Conservation (phyloP, 306 rosid species). For the Amphicarpaea edgeworthii region DNA sequence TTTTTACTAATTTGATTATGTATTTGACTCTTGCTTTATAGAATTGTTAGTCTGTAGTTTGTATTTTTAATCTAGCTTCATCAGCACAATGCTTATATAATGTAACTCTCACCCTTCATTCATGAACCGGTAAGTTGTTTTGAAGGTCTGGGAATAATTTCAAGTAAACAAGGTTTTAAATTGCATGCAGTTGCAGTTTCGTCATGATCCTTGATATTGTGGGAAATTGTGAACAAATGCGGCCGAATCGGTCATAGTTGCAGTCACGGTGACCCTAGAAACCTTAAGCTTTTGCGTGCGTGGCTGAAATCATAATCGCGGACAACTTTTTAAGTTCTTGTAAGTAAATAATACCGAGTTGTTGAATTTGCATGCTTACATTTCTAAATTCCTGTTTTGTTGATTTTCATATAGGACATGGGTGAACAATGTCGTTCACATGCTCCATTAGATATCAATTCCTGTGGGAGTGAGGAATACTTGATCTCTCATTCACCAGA, state of each 20-base stretch:
- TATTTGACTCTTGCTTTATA: not conserved
- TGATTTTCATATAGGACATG: conserved; percentile 41
- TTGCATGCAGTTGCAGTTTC: not conserved
- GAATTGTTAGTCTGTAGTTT: not conserved
- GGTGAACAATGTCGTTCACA: conserved; percentile 25
- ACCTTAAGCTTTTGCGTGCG: not conserved
- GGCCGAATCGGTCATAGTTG: not conserved
- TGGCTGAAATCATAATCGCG: not conserved
- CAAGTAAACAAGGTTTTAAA: not conserved
- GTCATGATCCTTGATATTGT: not conserved
- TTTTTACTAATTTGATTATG: not conserved
- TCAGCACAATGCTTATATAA: not conserved
- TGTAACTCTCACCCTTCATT: not conserved
- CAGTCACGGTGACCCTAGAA: not conserved
- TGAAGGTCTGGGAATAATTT: not conserved
- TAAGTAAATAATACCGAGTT: not conserved
- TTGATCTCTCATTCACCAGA: not conserved
- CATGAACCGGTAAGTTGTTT: not conserved
- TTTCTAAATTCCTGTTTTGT: conserved; percentile 1
- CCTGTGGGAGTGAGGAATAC: conserved; percentile 28
- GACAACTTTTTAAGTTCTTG: not conserved
- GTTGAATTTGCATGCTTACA: not conserved
- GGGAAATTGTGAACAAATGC: not conserved
- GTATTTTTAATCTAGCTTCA: conserved; percentile 1
- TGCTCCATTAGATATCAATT: not conserved